phyloP scores from a whole-genome alignment of 1,284 basidiomycete genomes.

The Boletus semigastroideus region DNA sequence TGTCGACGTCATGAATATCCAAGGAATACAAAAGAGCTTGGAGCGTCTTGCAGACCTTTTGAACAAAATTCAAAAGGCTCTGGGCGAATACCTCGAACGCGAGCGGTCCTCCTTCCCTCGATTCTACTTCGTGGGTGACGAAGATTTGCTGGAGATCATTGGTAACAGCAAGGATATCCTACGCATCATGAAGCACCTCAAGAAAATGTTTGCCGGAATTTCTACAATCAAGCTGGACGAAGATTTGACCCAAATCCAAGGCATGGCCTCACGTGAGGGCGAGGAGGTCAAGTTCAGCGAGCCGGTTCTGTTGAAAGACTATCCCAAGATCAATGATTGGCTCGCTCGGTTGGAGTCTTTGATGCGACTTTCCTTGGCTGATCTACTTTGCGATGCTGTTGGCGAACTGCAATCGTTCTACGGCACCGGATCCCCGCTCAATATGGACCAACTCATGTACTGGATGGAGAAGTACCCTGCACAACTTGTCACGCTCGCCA shows the following conservation, averaged over 20 bases:
- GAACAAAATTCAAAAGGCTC: slow-evolving; percentile 98
- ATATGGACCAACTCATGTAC: slow-evolving; percentile 68
- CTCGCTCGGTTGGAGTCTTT: slow-evolving; percentile 88
- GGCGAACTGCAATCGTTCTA: slow-evolving; percentile 81
- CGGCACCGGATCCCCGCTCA: slow-evolving; percentile 54
- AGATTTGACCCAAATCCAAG: slow-evolving; percentile 82
- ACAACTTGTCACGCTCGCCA: slow-evolving; percentile 91
- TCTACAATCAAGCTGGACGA: slow-evolving; percentile 89
- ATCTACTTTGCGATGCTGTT: slow-evolving; percentile 78
- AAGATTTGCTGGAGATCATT: slow-evolving; percentile 98
- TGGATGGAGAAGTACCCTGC: slow-evolving; percentile 97
- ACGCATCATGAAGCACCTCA: slow-evolving; percentile 97
- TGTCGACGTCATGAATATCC: slow-evolving; percentile 95
- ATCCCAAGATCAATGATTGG: slow-evolving; percentile 99
- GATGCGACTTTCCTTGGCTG: slow-evolving; percentile 92
- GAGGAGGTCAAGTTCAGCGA: slow-evolving; percentile 87
- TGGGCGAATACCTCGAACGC: slow-evolving; percentile 98
- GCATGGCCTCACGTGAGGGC: slow-evolving; percentile 93
- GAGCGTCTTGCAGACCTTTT: slow-evolving; percentile 95
- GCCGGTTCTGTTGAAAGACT: slow-evolving; percentile 88
- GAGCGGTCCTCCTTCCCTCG: slow-evolving; percentile 98
- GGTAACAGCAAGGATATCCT: slow-evolving; percentile 99
- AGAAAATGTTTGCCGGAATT: slow-evolving; percentile 99
- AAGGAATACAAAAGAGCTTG: slow-evolving; percentile 93
- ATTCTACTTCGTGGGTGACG: slow-evolving; percentile 99